These are phyloP conservation scores for Geranomyces variabilis DNA, from an alignment of 192 early-diverging fungal genomes.

Conservation along the genomic window DNA sequence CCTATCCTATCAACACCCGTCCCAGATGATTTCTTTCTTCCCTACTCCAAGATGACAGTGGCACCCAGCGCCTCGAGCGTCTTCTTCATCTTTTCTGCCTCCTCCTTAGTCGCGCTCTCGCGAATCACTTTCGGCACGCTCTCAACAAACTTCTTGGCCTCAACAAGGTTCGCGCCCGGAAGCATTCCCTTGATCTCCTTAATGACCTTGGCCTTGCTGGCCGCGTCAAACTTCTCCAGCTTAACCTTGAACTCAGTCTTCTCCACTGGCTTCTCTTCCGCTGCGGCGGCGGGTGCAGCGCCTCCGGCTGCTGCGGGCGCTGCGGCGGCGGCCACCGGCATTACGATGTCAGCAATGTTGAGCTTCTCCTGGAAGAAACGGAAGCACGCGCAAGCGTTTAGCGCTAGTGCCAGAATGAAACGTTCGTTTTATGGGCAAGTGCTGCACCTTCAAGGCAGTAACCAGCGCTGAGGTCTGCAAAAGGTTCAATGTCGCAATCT, in stretches of 20 bases:
- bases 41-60: constrained; percentile 89
- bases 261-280: constrained; percentile 80
- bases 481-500: constrained; percentile 89
- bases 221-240: constrained; percentile 92
- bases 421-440: not conserved
- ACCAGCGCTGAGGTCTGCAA: constrained; percentile 93
- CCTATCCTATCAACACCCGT: no score
- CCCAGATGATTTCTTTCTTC: no score
- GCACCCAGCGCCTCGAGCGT: constrained; percentile 90
- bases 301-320: constrained; percentile 62
- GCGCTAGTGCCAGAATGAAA: not conserved
- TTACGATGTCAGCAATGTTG: constrained; percentile 90
- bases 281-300: constrained; percentile 69
- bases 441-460: constrained; percentile 78
- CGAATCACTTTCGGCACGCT: constrained; percentile 94
- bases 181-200: constrained; percentile 95
- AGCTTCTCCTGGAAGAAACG: constrained; percentile 62
- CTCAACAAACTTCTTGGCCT: constrained; percentile 99
- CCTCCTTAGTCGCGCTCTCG: constrained; percentile 86
- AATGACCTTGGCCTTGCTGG: constrained; percentile 96
- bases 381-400: not conserved
- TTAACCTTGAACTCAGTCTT: constrained; percentile 96
- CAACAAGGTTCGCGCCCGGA: constrained; percentile 93
- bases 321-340: constrained; percentile 75
- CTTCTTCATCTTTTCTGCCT: constrained; percentile 98